phyloP scores from a whole-genome alignment of 805 yeast genomes.

The Teunomyces gatunensis region DNA sequence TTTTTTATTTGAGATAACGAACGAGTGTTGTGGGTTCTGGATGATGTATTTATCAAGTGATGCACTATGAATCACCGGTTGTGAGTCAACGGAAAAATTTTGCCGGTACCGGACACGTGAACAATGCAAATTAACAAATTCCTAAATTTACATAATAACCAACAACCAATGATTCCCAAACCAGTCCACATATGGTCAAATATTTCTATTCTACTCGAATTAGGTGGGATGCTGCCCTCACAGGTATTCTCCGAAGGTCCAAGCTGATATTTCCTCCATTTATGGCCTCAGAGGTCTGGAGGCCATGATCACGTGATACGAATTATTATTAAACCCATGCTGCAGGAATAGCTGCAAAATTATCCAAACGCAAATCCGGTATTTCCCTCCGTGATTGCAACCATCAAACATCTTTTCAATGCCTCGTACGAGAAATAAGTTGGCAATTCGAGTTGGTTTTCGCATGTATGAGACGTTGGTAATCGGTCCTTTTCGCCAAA shows the following conservation, averaged over 20 bases:
- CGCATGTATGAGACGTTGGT: constrained; percentile 96
- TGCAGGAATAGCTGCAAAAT: not conserved
- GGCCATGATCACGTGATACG: too few relatives aligned
- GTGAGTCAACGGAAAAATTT: constrained; percentile 9
- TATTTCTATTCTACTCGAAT: too few relatives aligned
- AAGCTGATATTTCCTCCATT: too few relatives aligned
- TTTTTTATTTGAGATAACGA: not conserved
- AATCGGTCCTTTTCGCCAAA: constrained; percentile 81
- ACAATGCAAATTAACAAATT: not conserved
- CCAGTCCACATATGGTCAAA: too few relatives aligned
- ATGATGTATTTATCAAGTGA: too few relatives aligned
- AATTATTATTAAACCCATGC: too few relatives aligned
- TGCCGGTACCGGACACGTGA: constrained; percentile 11
- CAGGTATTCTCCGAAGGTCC: too few relatives aligned
- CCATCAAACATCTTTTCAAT: constrained; percentile 70
- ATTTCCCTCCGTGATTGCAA: constrained; percentile 91
- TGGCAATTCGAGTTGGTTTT: constrained; percentile 91
- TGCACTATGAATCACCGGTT: not conserved
- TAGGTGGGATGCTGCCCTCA: too few relatives aligned
- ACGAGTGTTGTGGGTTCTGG: too few relatives aligned
- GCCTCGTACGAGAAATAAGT: constrained; percentile 87
- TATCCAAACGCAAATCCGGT: constrained; percentile 91
- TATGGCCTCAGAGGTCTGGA: too few relatives aligned
- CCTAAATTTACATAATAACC: too few relatives aligned
- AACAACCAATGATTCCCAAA: too few relatives aligned